Evolutionary conservation across 2,329 filamentous ascomycete genomes (phyloP), one percentile per base, ranked within the genome.

Genomic region (Colletotrichum lini): DNA sequence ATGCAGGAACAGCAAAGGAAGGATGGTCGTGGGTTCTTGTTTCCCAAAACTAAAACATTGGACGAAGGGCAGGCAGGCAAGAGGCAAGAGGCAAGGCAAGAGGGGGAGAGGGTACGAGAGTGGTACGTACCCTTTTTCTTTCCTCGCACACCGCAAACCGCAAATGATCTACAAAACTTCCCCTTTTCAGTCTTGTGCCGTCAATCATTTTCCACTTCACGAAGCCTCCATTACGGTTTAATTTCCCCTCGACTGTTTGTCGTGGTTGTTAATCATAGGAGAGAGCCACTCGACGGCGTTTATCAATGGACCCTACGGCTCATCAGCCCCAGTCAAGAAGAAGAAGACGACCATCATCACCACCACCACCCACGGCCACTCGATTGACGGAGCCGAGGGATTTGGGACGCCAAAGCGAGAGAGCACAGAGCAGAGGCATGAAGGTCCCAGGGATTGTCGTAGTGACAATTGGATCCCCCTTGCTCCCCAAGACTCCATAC

Each of bases 1-100:
- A 68, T 71, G 69, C 69, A 71, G 69, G 69, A 68, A 71, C 69
- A 54, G 56, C 58, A 12, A 52, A 63, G 15, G 35, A 38, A 38
- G 9, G 35, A 38, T 38, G 35, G n/a, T 21, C 13, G 63, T 70
- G 63, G 57, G 18, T 40, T 50, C 18, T 53, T 71, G 44, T 67
- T 68, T 62, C 44, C 64, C 30, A 71, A 71, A 8, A 42, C 53
- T 23, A 71, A 71, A 62, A 12, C 42, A 59, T 38, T 23, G 35
- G 52, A 21, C 23, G 26, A 42, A 45, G 18, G 35, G 18, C 42
- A n/a, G 13, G 26, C n/a, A 50, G 13, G 18, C 16, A n/a, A 16
- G 5, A 52, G 23, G 26, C 23, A 53, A 16, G 18, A 52, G 16
- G 15, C 44, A 3, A 45, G 44, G 6, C 7, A 21, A 3, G 7